These are phyloP conservation scores for Fusarium coicis DNA, from an alignment of 2,329 filamentous ascomycete genomes.

Conservation along the genomic window DNA sequence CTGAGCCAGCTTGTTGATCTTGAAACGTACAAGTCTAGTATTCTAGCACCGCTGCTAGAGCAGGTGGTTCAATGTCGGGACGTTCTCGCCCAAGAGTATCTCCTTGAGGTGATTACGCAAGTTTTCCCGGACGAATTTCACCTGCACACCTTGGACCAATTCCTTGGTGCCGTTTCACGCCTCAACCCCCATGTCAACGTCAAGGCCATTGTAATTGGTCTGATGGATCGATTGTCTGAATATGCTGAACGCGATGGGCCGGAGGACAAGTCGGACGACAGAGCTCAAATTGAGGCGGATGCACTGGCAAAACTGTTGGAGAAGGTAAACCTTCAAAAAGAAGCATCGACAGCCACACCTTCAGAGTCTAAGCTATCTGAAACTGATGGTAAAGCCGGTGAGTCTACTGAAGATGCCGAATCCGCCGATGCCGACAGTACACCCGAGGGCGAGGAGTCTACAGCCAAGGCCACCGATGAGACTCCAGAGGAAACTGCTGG, in stretches of 20 bases:
- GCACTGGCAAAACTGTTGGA: slow-evolving; percentile 82
- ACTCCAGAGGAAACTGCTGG: slow-evolving; percentile 15
- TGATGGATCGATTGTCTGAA: slow-evolving; percentile 95
- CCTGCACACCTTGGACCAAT: slow-evolving; percentile 93
- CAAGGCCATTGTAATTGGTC: slow-evolving; percentile 95
- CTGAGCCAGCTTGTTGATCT: slow-evolving; percentile 95
- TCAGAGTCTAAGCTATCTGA: slow-evolving; percentile 37
- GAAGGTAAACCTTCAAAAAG: slow-evolving; percentile 76
- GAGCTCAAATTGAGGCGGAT: slow-evolving; percentile 83
- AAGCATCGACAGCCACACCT: slow-evolving; percentile 45
- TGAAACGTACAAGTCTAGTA: slow-evolving; percentile 91
- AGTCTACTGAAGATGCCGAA: slow-evolving; percentile 43
- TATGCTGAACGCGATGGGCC: slow-evolving; percentile 92
- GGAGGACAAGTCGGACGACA: slow-evolving; percentile 72
- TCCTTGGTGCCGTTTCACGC: slow-evolving; percentile 90
- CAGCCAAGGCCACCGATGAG: slow-evolving; percentile 41
- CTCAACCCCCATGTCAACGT: slow-evolving; percentile 97
- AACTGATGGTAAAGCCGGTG: slow-evolving; percentile 42
- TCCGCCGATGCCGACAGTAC: slow-evolving; percentile 44
- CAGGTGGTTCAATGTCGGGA: slow-evolving; percentile 98
- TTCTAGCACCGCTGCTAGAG: slow-evolving; percentile 88
- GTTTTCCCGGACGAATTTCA: slow-evolving; percentile 99
- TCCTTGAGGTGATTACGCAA: slow-evolving; percentile 97
- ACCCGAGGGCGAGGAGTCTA: slow-evolving; percentile 34
- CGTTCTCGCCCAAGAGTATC: slow-evolving; percentile 95